Percentiles rank a stretch among this genome's conserved stretches.
These are phyloP conservation scores for Exophiala dermatitidis DNA, from an alignment of 2,329 filamentous ascomycete genomes.

Conservation along the genomic window DNA sequence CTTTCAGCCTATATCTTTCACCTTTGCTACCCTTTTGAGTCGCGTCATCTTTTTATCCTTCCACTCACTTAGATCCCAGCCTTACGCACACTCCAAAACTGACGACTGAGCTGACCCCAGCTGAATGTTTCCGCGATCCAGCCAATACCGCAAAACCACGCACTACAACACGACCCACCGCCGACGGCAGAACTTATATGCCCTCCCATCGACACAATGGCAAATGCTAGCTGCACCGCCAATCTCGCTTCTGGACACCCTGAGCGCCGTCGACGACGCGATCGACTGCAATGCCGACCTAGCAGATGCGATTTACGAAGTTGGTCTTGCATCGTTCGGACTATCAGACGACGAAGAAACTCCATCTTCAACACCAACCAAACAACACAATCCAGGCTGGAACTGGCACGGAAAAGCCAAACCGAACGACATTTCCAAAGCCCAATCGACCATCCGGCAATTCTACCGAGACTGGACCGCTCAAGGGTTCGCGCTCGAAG, in stretches of 20 bases:
- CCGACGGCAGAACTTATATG: slow-evolving; percentile 86
- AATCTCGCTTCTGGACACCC: slow-evolving; percentile 72
- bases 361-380: neutral
- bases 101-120: slow-evolving; percentile 11
- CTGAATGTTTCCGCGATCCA: slow-evolving; percentile 33
- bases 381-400: slow-evolving; percentile 35
- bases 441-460: slow-evolving; percentile 82
- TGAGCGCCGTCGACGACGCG: slow-evolving; percentile 73
- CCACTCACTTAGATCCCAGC: neutral
- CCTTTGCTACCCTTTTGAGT: too few species aligned
- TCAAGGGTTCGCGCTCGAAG: slow-evolving; percentile 62
- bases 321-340: slow-evolving; percentile 56
- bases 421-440: slow-evolving; percentile 74
- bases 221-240: slow-evolving; percentile 71
- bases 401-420: slow-evolving; percentile 67
- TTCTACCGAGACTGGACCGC: slow-evolving; percentile 92
- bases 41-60: neutral
- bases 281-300: slow-evolving; percentile 84
- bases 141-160: slow-evolving; percentile 75
- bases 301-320: slow-evolving; percentile 67
- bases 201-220: slow-evolving; percentile 76
- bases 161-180: slow-evolving; percentile 89
- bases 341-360: slow-evolving; percentile 37
- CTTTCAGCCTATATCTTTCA: too few species aligned
- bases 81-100: neutral